A percentile compares a stretch with the other conserved stretches of the same genome.
phyloP scores from a whole-genome alignment of 768 basidiomycete species.

The Lyophyllum shimeji region DNA sequence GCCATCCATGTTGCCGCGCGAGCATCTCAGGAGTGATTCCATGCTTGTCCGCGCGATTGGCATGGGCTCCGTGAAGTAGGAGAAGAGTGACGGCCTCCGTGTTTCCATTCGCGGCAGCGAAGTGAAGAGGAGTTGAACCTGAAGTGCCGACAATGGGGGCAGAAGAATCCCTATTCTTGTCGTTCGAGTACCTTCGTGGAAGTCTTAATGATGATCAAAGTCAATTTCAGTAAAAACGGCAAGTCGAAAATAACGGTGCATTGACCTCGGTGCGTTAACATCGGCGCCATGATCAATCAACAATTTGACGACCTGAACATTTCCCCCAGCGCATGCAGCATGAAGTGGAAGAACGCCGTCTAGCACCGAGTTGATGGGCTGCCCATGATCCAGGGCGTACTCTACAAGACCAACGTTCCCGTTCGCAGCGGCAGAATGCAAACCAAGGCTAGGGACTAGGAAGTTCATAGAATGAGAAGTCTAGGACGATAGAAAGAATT shows the following conservation, averaged over 20 bases:
- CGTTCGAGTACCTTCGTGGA: conserved; percentile 72
- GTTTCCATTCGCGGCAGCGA: conserved; percentile 95
- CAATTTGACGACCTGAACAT: conserved; percentile 81
- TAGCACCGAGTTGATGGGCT: conserved; percentile 94
- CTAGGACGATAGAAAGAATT: conserved; percentile 9
- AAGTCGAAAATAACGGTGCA: conserved; percentile 9
- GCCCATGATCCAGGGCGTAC: conserved; percentile 91
- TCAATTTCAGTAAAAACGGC: conserved; percentile 1
- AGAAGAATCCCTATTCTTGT: conserved; percentile 62
- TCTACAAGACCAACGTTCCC: conserved; percentile 93
- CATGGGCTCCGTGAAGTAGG: conserved; percentile 80
- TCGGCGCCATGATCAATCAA: conserved; percentile 96
- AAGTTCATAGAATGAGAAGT: background rate
- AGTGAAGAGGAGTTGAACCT: conserved; percentile 95
- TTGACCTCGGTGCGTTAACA: conserved; percentile 90
- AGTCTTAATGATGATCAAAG: conserved; percentile 42
- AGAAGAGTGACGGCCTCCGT: conserved; percentile 73
- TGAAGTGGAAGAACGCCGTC: conserved; percentile 97
- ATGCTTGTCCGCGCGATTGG: conserved; percentile 86
- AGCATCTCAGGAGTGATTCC: conserved; percentile 85
- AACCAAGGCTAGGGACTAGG: conserved; percentile 71
- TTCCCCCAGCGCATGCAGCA: conserved; percentile 90
- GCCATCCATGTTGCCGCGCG: conserved; percentile 78
- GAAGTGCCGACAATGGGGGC: conserved; percentile 76
- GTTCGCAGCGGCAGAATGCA: conserved; percentile 75